Percentiles rank a stretch among this genome's conserved stretches.
These are phyloP conservation scores for Evansstolkia leycettana DNA, from an alignment of 495 filamentous ascomycete genomes.

Conservation along the genomic window DNA sequence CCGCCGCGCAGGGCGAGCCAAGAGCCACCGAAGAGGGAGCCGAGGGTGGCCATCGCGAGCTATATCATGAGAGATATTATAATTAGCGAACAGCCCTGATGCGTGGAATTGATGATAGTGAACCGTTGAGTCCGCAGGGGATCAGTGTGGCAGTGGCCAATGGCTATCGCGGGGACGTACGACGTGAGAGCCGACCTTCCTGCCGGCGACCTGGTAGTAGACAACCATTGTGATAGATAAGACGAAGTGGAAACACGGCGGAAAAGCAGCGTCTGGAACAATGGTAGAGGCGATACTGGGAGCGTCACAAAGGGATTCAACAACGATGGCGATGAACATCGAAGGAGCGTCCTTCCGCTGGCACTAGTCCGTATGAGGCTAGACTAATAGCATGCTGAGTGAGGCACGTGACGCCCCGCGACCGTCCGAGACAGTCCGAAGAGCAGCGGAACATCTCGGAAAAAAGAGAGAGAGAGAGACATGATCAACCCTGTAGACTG, in stretches of 20 bases:
- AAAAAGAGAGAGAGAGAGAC: too few relatives aligned
- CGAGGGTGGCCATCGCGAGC: conserved; percentile 81
- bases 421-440: background rate
- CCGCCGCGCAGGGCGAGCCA: conserved; percentile 45
- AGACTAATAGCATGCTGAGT: background rate
- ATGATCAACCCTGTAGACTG: too few relatives aligned
- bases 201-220: conserved; percentile 76
- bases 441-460: background rate
- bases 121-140: conserved; percentile 6
- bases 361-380: background rate
- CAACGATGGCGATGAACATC: background rate
- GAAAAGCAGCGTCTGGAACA: background rate
- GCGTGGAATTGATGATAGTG: conserved; percentile 4
- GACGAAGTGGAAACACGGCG: background rate
- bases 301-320: too few relatives aligned
- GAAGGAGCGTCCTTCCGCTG: background rate
- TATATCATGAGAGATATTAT: conserved; percentile 19
- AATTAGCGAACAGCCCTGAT: background rate
- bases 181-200: conserved; percentile 84
- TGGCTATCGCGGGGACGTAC: conserved; percentile 42
- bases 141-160: background rate
- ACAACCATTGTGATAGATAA: conserved; percentile 64
- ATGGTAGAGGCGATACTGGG: background rate
- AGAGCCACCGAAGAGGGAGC: conserved; percentile 45
- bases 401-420: background rate